Base-by-base conservation (phyloP, 2,329 filamentous ascomycete species). In the Claviceps paspali region DNA sequence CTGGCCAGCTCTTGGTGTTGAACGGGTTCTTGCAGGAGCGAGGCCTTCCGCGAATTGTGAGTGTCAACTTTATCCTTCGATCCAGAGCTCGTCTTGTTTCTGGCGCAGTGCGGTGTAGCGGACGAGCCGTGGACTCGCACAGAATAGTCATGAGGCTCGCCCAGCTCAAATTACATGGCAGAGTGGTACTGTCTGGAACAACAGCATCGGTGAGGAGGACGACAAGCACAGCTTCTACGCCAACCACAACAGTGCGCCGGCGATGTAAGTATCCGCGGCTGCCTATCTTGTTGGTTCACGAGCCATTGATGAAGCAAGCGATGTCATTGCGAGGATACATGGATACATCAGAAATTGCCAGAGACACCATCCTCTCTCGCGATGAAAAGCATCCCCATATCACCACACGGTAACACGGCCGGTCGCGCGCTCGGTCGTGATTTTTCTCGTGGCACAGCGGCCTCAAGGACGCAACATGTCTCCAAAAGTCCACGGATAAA, bases 191-290 rank as follows among this genome's bases (percentile, higher is more conserved):
- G 14, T 10, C 12, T 24, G 11, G 24, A n/a, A 1, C 24, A 22
- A 19, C 7, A 10, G 11, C 26, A 27, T 27, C 33, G 21, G 29
- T 29, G 17, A 19, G 22, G 27, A 28, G 14, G 26, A 8, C 10
- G 14, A 22, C 32, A 29, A 35, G 33, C 19, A 18, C 17, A 32
- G 14, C 21, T 21, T 33, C 17, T 19, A 17, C 12, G 18, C 30
- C 31, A 38, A 18, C 26, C 15, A 38, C 31, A 30, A 38, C 7
- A 31, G 23, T 38, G 37, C 34, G 37, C 24, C 35, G 31, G 37
- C 31, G 30, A 38, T 38, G 37, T 34, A 30, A 33, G 31, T 35
- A 34, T 19, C 37, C 31, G 37, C n/a, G 29, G 15, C 22, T 7
- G n/a, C 37, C 12, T 10, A 21, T 6, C 14, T 12, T 23, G 26